phyloP scores from a whole-genome alignment of 2,329 filamentous ascomycete genomes.

The Fusarium stilboides region DNA sequence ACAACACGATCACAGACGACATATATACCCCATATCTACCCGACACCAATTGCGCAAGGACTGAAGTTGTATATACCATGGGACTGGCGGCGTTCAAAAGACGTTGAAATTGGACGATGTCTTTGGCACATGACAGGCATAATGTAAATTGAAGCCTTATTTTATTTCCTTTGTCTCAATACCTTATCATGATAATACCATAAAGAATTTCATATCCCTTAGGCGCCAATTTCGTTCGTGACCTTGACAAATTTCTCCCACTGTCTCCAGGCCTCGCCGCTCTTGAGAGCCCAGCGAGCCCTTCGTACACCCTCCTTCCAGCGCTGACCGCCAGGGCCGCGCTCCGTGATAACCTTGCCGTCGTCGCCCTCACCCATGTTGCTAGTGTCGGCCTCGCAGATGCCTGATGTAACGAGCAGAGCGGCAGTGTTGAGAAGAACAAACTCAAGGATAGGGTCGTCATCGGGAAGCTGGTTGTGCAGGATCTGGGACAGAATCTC shows the following conservation, averaged over 20 bases:
- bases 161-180: slow-evolving; percentile 7
- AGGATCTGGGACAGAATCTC: slow-evolving; percentile 85
- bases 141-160: slow-evolving; percentile 13
- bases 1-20: slow-evolving; percentile 12
- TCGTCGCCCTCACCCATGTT: slow-evolving; percentile 86
- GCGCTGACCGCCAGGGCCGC: slow-evolving; percentile 86
- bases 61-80: slow-evolving; percentile 30
- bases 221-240: slow-evolving; percentile 71
- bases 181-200: slow-evolving; percentile 4
- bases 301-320: slow-evolving; percentile 96
- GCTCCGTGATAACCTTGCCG: slow-evolving; percentile 83
- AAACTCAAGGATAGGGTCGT: slow-evolving; percentile 92
- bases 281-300: slow-evolving; percentile 89
- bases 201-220: neutral
- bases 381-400: slow-evolving; percentile 87
- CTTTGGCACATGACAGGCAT: slow-evolving; percentile 4
- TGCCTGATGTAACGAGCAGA: slow-evolving; percentile 85
- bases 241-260: slow-evolving; percentile 88
- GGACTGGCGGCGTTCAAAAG: slow-evolving; percentile 11
- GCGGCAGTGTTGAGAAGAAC: slow-evolving; percentile 95
- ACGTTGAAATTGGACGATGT: neutral
- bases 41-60: slow-evolving; percentile 9
- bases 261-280: slow-evolving; percentile 86
- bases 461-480: slow-evolving; percentile 77
- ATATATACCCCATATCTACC: slow-evolving; percentile 6